Base-by-base conservation (phyloP, 73 alveolate species). In the Paramecium caudatum region DNA sequence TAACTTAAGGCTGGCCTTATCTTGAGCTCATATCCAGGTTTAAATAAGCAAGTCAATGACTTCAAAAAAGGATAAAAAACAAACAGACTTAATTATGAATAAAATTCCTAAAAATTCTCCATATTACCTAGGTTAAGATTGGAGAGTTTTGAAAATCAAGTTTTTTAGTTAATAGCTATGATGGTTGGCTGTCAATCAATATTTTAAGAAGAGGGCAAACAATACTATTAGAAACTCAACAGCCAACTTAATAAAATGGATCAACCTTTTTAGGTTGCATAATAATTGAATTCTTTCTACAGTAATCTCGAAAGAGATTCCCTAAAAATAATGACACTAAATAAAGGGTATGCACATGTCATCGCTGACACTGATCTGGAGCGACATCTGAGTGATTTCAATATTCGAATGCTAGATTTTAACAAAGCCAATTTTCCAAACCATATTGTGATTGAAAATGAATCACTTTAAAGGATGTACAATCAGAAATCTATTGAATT, bases 281-380 rank as follows among this genome's bases (percentile, higher is more conserved):
- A 43, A 10, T 27, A 74, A 74, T 36, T 74, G 12, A 74, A 39
- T 74, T 63, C 43, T 6, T 74, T 74, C 34, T 74, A 74, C 34
- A 41, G 46, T 41, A 74, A 74, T 21, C 43, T 74, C 17, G 88
- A 74, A 39, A 74, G 88, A 43, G 88, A 74, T 21, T 37, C 69
- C 1, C 41, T 74, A 17, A 74, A 45, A 17, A 74, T 74, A 19
- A 74, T 21, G 39, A 74, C 88, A 39, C 32, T 74, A 16, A 74
- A 74, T 45, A 74, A 74, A 25, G 88, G 88, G 3, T 37, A 74
- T 13, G 88, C 88, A 8, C 65, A 39, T 37, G 88, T 74, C 2
- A 74, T 74, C 6, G 88, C 88, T 10, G 88, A 74, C 10, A 74
- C 32, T 43, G 88, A 74, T 74, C 32, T 74, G 21, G 65, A 74